Evolutionary conservation across 352 stramenopile species (phyloP), one percentile per base, ranked within the genome.

Genomic region (Peronosclerospora sorghi): DNA sequence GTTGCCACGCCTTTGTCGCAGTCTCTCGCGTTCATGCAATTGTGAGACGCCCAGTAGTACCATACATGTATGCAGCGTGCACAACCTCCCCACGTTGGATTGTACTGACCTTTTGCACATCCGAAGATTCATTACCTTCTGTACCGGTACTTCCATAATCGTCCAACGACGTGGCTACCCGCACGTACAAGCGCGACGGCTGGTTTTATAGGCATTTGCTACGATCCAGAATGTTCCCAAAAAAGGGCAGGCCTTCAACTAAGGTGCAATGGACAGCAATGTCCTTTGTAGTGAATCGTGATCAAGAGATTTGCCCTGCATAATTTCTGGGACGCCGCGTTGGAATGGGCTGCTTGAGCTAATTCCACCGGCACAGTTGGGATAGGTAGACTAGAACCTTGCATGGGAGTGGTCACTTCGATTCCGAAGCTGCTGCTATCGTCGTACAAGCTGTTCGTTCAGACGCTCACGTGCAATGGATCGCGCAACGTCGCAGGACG

Each of bases 271-370:
- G 28, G 21, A 20, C 17, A n/a, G 9, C 20, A 36, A 29, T 39
- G 36, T 44, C 38, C 45, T 55, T n/a, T 67, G 67, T 62, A 68
- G 68, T 69, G 71, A 83, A 83, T 83, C 71, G 71, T 54, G 65
- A 83, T 83, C 71, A 78, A 62, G 68, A 83, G 68, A 83, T 83
- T 83, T 83, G 71, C 68, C 57, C 71, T 83, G 61, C 71, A 65
- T 54, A 83, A 83, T 83, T 78, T 83, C 59, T 82, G 58, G 42
- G 26, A 37, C 34, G 48, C 58, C 51, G 37, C 46, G 46, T 42
- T 69, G 46, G 46, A 53, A 53, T 53, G 46, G 46, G 37, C 46
- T 30, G 19, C 8, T 17, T 14, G 30, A 55, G 65, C 55, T 59
- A 68, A 68, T 72, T 66, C 65, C 56, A 53, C 41, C 32, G 32